A percentile compares a stretch with the other conserved stretches of the same genome.
phyloP scores from a whole-genome alignment of 495 filamentous ascomycete species.

The Talaromyces trachyspermus region DNA sequence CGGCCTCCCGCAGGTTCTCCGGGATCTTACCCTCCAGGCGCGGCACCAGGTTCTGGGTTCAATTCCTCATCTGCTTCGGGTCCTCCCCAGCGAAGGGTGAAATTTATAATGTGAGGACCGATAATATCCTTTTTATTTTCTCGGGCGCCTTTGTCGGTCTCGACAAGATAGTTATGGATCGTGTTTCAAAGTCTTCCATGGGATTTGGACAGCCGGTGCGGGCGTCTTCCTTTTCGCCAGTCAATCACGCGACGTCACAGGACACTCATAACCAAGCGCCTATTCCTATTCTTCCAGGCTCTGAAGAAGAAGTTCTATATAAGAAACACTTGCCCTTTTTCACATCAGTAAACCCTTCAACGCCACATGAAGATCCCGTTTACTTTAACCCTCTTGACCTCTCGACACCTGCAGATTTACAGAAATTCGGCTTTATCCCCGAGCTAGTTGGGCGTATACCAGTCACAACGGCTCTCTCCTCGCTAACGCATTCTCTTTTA shows the following conservation, averaged over 20 bases:
- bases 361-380: constrained; percentile 30
- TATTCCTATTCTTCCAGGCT: constrained; percentile 37
- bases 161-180: constrained; percentile 78
- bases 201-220: constrained; percentile 85
- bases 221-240: constrained; percentile 23
- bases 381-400: constrained; percentile 77
- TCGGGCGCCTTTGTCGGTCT: constrained; percentile 93
- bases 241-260: constrained; percentile 14
- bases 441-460: constrained; percentile 90
- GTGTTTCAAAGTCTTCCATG: constrained; percentile 80
- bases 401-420: constrained; percentile 72
- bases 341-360: constrained; percentile 28
- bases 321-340: constrained; percentile 65
- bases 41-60: constrained; percentile 34
- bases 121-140: constrained; percentile 94
- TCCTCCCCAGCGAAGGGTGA: constrained; percentile 55
- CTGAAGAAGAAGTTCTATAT: constrained; percentile 55
- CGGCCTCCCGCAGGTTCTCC: constrained; percentile 38
- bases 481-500: constrained; percentile 71
- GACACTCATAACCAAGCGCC: constrained; percentile 33
- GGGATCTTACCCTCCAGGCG: constrained; percentile 39
- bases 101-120: constrained; percentile 83
- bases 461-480: constrained; percentile 73
- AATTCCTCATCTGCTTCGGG: constrained; percentile 29
- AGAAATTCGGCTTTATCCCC: constrained; percentile 89